Evolutionary conservation across 257 asterid species (phyloP).

Genomic region (Jacaranda mimosifolia): DNA sequence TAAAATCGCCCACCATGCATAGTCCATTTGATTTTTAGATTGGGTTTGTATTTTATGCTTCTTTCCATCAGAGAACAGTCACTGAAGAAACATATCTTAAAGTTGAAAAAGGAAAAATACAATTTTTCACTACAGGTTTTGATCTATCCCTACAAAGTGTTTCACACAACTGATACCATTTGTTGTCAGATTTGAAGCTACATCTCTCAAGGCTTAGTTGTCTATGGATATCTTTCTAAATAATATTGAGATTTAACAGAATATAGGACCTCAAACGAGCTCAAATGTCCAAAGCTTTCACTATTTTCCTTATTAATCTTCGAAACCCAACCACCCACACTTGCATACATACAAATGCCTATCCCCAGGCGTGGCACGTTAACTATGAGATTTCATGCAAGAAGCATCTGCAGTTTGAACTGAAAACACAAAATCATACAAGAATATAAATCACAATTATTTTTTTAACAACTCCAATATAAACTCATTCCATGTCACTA

Average conservation of each 20-base stretch:
- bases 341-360: slow-evolving; percentile 8
- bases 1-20: not conserved
- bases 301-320: not conserved
- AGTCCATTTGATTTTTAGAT: slow-evolving; percentile 9
- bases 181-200: slow-evolving; percentile 15
- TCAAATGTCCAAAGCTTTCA: slow-evolving; percentile 4
- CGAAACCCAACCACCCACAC: not conserved
- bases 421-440: not conserved
- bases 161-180: not conserved
- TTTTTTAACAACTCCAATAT: slow-evolving; percentile 14
- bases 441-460: not conserved
- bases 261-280: not conserved
- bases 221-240: not conserved
- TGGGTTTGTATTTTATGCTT: not conserved
- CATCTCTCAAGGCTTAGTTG: not conserved
- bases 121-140: not conserved
- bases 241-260: not conserved
- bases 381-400: not conserved
- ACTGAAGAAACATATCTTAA: not conserved
- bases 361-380: not conserved
- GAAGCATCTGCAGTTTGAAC: slow-evolving; percentile 12
- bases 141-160: slow-evolving; percentile 7
- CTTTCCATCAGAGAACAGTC: not conserved
- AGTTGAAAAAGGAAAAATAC: not conserved
- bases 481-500: slow-evolving; percentile 5